These are phyloP conservation scores for Agrocybe chaxingu DNA, from an alignment of 768 basidiomycete species.

Conservation along the genomic window DNA sequence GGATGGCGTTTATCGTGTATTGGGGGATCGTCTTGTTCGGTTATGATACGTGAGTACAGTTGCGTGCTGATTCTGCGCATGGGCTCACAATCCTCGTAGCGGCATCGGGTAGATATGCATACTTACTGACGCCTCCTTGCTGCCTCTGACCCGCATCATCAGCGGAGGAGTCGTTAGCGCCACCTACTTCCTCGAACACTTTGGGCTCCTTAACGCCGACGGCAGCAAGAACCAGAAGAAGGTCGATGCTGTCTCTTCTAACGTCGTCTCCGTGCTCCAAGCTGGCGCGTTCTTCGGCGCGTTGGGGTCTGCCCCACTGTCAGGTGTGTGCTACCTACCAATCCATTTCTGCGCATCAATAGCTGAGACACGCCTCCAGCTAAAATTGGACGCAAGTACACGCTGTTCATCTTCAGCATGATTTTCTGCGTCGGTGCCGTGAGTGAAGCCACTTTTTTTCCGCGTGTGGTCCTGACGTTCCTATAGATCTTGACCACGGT, in stretches of 20 bases:
- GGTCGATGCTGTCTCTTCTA: slow-evolving; percentile 62
- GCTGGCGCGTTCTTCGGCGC: slow-evolving; percentile 90
- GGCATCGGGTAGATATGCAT: slow-evolving; percentile 20
- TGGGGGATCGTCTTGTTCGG: slow-evolving; percentile 84
- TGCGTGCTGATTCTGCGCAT: not conserved
- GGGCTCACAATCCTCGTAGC: slow-evolving; percentile 8
- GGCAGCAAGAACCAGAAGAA: slow-evolving; percentile 35
- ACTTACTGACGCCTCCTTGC: not conserved
- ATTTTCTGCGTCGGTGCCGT: slow-evolving; percentile 77
- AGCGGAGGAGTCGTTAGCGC: slow-evolving; percentile 73
- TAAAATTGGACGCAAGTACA: slow-evolving; percentile 61
- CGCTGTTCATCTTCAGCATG: slow-evolving; percentile 56
- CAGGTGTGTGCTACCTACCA: slow-evolving; percentile 39
- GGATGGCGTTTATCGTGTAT: slow-evolving; percentile 71
- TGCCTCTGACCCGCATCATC: not conserved
- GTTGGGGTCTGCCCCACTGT: slow-evolving; percentile 65
- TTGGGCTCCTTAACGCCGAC: slow-evolving; percentile 49
- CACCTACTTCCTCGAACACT: slow-evolving; percentile 56
- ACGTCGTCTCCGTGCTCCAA: slow-evolving; percentile 85
- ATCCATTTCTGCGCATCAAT: not conserved
- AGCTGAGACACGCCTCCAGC: slow-evolving; percentile 30
- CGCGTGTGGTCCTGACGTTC: not conserved
- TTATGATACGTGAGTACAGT: slow-evolving; percentile 63
- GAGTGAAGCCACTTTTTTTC: slow-evolving; percentile 16
- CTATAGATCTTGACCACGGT: slow-evolving; percentile 67